These are phyloP conservation scores for Colletotrichum limetticola DNA, from an alignment of 2,329 filamentous ascomycete species.

Conservation along the genomic window DNA sequence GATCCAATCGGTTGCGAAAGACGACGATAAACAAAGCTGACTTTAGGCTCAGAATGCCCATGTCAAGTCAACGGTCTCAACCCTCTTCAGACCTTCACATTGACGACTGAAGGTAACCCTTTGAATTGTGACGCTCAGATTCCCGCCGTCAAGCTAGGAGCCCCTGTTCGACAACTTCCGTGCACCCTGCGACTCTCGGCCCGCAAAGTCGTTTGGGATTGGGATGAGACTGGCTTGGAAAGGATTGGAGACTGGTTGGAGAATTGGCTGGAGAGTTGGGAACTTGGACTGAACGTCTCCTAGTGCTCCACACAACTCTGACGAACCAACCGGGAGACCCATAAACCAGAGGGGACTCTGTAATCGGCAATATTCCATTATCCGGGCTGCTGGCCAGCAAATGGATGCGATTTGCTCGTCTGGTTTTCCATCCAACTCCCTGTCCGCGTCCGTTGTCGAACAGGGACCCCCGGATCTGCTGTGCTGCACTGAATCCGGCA, in stretches of 20 bases:
- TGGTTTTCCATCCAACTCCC: conserved; percentile 12
- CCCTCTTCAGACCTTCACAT: background rate
- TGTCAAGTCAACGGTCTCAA: background rate
- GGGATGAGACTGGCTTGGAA: conserved; percentile 16
- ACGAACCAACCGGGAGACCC: conserved; percentile 21
- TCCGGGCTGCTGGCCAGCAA: conserved; percentile 23
- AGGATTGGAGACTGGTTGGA: conserved; percentile 19
- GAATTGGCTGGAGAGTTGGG: background rate
- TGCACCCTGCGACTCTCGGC: conserved; percentile 15
- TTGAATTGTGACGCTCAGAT: conserved; percentile 10
- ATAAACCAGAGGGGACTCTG: background rate
- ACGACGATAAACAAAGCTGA: background rate
- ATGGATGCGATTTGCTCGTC: conserved; percentile 32
- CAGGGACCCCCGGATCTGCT: conserved; percentile 18
- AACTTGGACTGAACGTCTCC: background rate
- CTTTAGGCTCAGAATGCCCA: background rate
- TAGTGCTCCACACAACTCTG: background rate
- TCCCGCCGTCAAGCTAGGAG: conserved; percentile 10
- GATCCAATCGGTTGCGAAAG: conserved; percentile 5
- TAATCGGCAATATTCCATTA: conserved; percentile 25
- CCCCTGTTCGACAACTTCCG: conserved; percentile 20
- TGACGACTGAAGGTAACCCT: background rate
- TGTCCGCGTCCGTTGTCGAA: conserved; percentile 17
- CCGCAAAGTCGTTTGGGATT: conserved; percentile 15
- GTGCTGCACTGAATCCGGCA: background rate